Conservation (phyloP, 768 basidiomycete species). For the Lentinula sp. region DNA sequence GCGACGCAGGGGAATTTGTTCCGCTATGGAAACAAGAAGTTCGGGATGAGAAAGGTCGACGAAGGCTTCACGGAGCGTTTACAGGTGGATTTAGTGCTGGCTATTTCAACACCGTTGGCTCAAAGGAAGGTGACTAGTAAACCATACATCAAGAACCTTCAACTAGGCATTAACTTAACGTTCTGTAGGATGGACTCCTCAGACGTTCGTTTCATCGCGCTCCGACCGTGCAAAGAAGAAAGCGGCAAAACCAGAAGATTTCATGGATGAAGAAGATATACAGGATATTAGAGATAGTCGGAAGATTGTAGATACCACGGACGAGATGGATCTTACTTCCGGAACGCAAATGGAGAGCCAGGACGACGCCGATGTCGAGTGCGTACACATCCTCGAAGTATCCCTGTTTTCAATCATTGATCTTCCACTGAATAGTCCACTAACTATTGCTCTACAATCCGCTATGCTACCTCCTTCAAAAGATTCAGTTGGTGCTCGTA, state of each 20-base stretch:
- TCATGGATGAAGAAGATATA: conserved; percentile 98
- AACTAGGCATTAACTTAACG: background rate
- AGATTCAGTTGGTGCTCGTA: conserved; percentile 77
- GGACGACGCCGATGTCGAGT: conserved; percentile 30
- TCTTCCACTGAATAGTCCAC: conserved; percentile 35
- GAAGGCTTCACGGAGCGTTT: conserved; percentile 96
- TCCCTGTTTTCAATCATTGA: no score
- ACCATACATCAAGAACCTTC: background rate
- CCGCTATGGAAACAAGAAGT: conserved; percentile 99
- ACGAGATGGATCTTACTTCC: conserved; percentile 68
- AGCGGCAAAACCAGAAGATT: conserved; percentile 75
- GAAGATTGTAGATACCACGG: conserved; percentile 71
- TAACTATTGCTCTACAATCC: conserved; percentile 55
- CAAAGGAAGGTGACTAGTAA: conserved; percentile 72
- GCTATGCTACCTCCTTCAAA: conserved; percentile 69
- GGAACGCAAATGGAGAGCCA: conserved; percentile 43
- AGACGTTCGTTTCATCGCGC: conserved; percentile 89
- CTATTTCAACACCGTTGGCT: conserved; percentile 94
- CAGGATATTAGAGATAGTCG: conserved; percentile 72
- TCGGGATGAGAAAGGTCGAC: conserved; percentile 87
- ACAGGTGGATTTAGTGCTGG: conserved; percentile 98
- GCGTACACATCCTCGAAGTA: conserved; percentile 14
- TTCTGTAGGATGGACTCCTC: conserved; percentile 85
- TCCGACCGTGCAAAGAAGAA: conserved; percentile 63
- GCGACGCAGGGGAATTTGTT: conserved; percentile 90